These are phyloP conservation scores for Pythium grandisporangium DNA, from an alignment of 352 stramenopile species.

Conservation along the genomic window DNA sequence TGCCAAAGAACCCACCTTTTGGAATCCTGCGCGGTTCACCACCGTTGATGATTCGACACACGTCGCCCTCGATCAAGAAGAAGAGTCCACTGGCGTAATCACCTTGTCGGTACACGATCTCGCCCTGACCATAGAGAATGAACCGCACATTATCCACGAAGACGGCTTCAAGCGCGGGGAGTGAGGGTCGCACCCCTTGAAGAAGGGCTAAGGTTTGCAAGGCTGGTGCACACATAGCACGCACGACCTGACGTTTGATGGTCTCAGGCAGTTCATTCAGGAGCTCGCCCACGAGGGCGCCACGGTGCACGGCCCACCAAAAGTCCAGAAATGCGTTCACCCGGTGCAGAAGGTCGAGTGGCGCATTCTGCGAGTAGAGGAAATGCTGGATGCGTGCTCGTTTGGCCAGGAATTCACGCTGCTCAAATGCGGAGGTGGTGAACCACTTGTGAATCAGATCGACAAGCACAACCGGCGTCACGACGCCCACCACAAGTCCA, in stretches of 20 bases:
- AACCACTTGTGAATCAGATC: constrained; percentile 38
- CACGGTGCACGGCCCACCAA: constrained; percentile 56
- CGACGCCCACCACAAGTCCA: constrained; percentile 36
- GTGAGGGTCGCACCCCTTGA: constrained; percentile 19
- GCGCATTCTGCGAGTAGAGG: constrained; percentile 30
- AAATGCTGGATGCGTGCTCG: constrained; percentile 44
- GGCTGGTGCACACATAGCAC: constrained; percentile 35
- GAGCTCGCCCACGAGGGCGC: constrained; percentile 32
- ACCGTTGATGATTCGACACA: constrained; percentile 30
- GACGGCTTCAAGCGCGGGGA: constrained; percentile 24
- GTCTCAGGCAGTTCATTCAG: constrained; percentile 40
- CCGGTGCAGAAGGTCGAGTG: constrained; percentile 29
- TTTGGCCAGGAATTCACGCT: constrained; percentile 50
- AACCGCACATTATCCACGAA: constrained; percentile 43
- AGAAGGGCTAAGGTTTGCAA: constrained; percentile 34
- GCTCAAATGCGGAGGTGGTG: constrained; percentile 36
- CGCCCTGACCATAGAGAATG: constrained; percentile 49
- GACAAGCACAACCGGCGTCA: constrained; percentile 30
- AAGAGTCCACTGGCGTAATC: constrained; percentile 56
- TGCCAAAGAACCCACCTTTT: constrained; percentile 40
- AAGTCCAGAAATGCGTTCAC: constrained; percentile 59
- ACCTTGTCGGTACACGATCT: constrained; percentile 50
- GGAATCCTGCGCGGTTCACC: constrained; percentile 21
- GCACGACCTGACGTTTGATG: constrained; percentile 40
- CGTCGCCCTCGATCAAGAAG: constrained; percentile 44